phyloP scores from a whole-genome alignment of 2,329 filamentous ascomycete genomes.

The Coleophoma eucalyptorum region DNA sequence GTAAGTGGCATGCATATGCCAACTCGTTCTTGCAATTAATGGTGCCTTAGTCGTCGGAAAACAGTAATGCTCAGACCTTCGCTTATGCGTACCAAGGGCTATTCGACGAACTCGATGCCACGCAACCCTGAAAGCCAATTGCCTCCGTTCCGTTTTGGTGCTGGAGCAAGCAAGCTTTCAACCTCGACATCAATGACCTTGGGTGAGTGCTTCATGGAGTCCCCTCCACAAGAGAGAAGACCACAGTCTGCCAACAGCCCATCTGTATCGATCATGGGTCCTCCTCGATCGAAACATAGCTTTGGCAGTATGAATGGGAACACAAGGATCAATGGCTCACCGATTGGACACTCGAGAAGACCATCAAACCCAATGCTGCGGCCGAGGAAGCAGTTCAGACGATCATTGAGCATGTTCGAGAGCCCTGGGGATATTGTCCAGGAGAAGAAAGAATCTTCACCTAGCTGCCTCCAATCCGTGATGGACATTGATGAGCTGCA shows the following conservation, averaged over 20 bases:
- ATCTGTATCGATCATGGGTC: conserved; percentile 48
- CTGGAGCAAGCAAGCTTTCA: conserved; percentile 42
- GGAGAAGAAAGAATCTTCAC: conserved; percentile 56
- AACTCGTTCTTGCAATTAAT: conserved; percentile 11
- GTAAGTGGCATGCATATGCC: conserved; percentile 38
- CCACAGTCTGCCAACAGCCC: conserved; percentile 58
- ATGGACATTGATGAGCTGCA: conserved; percentile 80
- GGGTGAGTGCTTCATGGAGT: conserved; percentile 75
- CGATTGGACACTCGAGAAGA: conserved; percentile 70
- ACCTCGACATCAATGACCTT: conserved; percentile 61
- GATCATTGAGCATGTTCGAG: conserved; percentile 98
- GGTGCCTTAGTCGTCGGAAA: conserved; percentile 55
- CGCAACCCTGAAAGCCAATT: conserved; percentile 60
- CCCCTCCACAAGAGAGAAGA: conserved; percentile 68
- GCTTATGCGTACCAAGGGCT: conserved; percentile 69
- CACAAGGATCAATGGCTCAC: conserved; percentile 69
- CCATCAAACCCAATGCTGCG: conserved; percentile 67
- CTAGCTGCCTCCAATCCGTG: conserved; percentile 64
- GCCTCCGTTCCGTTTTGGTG: conserved; percentile 73
- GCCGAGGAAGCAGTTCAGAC: conserved; percentile 82
- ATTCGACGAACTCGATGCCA: conserved; percentile 63
- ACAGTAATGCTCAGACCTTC: conserved; percentile 70
- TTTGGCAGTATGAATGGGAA: conserved; percentile 55
- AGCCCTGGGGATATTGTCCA: conserved; percentile 84
- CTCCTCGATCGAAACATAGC: conserved; percentile 60